Base-by-base conservation (phyloP, 768 basidiomycete genomes). In the Suillus paluster region DNA sequence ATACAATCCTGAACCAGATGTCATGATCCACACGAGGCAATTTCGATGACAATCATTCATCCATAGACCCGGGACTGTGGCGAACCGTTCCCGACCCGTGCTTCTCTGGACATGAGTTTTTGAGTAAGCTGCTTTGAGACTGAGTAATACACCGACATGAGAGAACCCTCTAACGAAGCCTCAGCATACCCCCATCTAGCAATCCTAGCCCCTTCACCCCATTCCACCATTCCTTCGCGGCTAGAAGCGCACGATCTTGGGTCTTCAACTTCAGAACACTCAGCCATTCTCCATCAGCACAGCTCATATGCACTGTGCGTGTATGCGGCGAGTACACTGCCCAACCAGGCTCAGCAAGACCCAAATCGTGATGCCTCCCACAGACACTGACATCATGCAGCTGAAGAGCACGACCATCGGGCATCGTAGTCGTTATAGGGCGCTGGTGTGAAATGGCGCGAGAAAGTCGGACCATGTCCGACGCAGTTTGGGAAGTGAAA, bases 151-250 rank as follows among this genome's bases (percentile, higher is more conserved):
- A 6, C 34, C 21, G 34, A 38, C 15, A 38, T 54, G 27, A 54
- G 17, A 54, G 53, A 36, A 54, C 36, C 15, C 9, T 39, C 54
- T 55, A 55, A 10, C 38, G 2, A 27, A 55, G 36, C 39, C 23
- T 55, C 38, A 55, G 38, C 54, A 38, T 55, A 19, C 71, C 62
- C 4, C 65, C 66, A 38, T 62, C 8, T 19, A 67, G 71, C 68
- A 70, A 65, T 7, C 74, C 73, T 55, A 74, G 59, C 11, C 77
- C 70, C 25, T 70, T 73, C 14, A 86, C 76, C 2, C 93, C 92
- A 70, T 91, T 92, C 91, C 91, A 94, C 88, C 91, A 95, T 56
- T 88, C 87, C 62, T 77, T 82, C 3, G 86, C 88, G 15, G 69
- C 70, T 62, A 92, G 64, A 66, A 83, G 71, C 27, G 79, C 74